phyloP scores from a whole-genome alignment of 352 stramenopile species.

The Halophytophthora batemanensis region DNA sequence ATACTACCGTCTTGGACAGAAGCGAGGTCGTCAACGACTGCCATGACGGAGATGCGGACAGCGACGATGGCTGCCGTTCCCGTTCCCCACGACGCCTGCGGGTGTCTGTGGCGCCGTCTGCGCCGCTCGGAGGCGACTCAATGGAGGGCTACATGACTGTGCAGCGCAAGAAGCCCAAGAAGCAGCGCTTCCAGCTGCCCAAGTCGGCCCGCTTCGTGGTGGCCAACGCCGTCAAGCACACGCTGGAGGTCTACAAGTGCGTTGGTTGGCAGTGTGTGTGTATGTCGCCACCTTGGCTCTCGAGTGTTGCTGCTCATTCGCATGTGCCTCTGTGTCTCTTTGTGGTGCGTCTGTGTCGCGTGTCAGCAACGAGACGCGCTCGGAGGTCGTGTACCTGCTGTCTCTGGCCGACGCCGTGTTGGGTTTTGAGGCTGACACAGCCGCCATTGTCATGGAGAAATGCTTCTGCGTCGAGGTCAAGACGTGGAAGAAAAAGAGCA shows the following conservation, averaged over 20 bases:
- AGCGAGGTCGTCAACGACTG: no score
- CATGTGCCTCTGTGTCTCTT: not conserved
- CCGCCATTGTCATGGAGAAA: slow-evolving; percentile 69
- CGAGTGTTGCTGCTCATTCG: not conserved
- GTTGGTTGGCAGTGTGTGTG: slow-evolving; percentile 5
- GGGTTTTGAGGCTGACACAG: slow-evolving; percentile 65
- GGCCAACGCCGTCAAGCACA: slow-evolving; percentile 42
- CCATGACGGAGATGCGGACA: not conserved
- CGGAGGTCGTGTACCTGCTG: slow-evolving; percentile 58
- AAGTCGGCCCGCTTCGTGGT: slow-evolving; percentile 51
- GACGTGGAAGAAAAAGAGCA: slow-evolving; percentile 69
- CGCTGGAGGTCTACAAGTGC: slow-evolving; percentile 60
- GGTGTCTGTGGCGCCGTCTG: slow-evolving; percentile 14
- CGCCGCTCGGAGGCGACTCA: slow-evolving; percentile 36
- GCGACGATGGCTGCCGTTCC: not conserved
- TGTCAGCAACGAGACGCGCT: slow-evolving; percentile 40
- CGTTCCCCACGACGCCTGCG: not conserved
- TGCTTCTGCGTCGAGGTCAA: slow-evolving; percentile 72
- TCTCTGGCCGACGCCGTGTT: slow-evolving; percentile 53
- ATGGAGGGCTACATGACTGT: slow-evolving; percentile 61
- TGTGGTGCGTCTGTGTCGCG: not conserved
- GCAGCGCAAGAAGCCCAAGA: slow-evolving; percentile 60
- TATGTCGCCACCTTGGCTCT: slow-evolving; percentile 1
- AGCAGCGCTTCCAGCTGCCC: slow-evolving; percentile 44
- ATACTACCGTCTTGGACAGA: no score